Base-by-base conservation (phyloP, 2,329 filamentous ascomycete species). In the Nemania sp. region DNA sequence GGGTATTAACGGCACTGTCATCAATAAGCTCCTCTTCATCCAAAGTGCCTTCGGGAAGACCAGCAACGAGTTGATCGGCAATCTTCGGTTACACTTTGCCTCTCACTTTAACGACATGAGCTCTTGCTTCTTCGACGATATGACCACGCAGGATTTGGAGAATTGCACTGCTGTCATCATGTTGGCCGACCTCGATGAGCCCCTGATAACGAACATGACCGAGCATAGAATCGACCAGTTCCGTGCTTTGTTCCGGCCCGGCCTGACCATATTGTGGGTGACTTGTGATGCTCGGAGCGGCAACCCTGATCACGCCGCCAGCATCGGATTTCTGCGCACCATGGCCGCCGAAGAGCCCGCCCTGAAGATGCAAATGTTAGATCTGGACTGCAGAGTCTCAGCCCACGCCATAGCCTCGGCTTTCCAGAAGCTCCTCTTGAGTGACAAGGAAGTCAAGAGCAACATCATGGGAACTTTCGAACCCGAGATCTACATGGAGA, bases 401-500 rank as follows among this genome's bases (percentile, higher is more conserved):
- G 54, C 26, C 1, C 30, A 52, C 6, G 17, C 54, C 50, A 61
- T 70, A 11, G 41, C 50, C 7, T 42, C 62, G 15, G 51, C 54
- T 7, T 65, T 67, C 37, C 41, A 55, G 6, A 49, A 45, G 19
- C 47, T 70, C 0, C 28, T 37, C 23, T 24, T 9, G 11, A 6
- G 44, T 3, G 23, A 34, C 7, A 36, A 45, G 6, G 20, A 43
- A 5, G 15, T 14, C 11, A 22, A 36, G 1, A 30, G 22, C 1
- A 20, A 54, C 5, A 41, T 45, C 1, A 59, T 75, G 1, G 71
- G 67, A 67, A 58, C 60, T 1, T 52, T 62, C 14, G 75, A 77
- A 57, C 65, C 64, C 0, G 75, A 77, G 62, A 64, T 77, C 2
- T 67, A 75, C 34, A 60, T 76, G 1, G 64, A 73, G 31, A 49